Conservation (phyloP, 139 green algal species). For the Pseudopediastrum boryanum region DNA sequence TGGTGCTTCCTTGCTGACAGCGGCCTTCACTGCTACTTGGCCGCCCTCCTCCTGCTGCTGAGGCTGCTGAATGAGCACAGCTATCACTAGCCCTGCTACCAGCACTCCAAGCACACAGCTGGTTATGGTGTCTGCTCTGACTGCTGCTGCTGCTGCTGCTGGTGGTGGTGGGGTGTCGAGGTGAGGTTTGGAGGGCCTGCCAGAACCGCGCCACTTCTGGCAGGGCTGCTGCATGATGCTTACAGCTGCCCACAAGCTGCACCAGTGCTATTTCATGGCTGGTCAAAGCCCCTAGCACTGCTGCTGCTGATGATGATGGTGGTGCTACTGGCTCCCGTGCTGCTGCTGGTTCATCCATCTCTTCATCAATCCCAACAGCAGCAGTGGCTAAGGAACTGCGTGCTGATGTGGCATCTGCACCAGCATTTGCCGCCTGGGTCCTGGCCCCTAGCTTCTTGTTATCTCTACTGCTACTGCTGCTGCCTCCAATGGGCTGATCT, state of each 20-base stretch:
- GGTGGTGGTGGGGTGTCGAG: background rate
- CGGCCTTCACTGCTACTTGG: background rate
- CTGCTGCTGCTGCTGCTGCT: conserved; percentile 14
- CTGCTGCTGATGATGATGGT: background rate
- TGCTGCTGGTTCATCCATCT: too few species aligned
- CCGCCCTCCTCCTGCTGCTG: background rate
- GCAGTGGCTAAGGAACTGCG: background rate
- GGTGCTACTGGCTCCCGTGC: background rate
- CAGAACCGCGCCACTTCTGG: conserved; percentile 19
- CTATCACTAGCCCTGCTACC: too few species aligned
- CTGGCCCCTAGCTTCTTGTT: conserved; percentile 3
- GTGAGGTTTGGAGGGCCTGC: conserved; percentile 3
- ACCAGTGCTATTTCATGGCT: conserved; percentile 3
- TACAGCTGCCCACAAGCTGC: conserved; percentile 21
- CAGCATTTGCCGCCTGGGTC: background rate
- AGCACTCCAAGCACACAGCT: too few species aligned
- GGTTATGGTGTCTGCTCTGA: background rate
- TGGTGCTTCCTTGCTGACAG: too few species aligned
- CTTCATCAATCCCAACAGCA: conserved; percentile 15
- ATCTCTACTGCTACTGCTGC: conserved; percentile 7
- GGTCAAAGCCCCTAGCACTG: background rate
- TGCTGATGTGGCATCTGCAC: background rate
- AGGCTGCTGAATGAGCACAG: too few species aligned
- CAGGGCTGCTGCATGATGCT: conserved; percentile 3
- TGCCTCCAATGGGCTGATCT: background rate